Conservation (phyloP, 371 early-diverging fungal genomes). For the Batkoa obscura region DNA sequence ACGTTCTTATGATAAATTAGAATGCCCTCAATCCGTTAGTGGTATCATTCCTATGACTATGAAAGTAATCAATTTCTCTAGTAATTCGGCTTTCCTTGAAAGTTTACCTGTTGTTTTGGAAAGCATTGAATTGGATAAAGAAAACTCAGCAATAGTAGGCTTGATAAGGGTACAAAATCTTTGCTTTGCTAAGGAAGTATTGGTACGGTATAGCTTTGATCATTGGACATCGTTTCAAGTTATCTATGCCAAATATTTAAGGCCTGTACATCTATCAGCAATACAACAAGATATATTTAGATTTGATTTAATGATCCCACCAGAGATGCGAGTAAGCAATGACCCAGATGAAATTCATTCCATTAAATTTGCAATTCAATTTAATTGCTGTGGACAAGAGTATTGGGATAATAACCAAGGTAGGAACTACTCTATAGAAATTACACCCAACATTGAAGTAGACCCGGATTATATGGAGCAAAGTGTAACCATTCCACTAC, state of each 20-base stretch:
- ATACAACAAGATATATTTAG: neutral
- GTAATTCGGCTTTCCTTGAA: neutral
- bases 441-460: neutral
- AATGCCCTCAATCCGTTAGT: constrained; percentile 6
- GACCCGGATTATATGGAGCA: too few relatives aligned
- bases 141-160: neutral
- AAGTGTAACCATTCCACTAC: too few relatives aligned
- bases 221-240: constrained; percentile 9
- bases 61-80: neutral
- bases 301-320: neutral
- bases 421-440: neutral
- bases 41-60: neutral
- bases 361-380: constrained; percentile 4
- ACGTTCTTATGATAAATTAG: neutral
- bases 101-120: neutral
- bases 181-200: constrained; percentile 11
- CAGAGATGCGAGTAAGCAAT: neutral
- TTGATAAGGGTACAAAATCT: constrained; percentile 9
- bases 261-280: neutral
- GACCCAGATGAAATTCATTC: neutral
- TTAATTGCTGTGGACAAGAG: constrained; percentile 3
- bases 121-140: neutral
- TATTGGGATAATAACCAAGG: constrained; percentile 8
- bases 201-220: constrained; percentile 9
- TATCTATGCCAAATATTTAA: neutral